phyloP scores from a whole-genome alignment of 768 basidiomycete species.

The Hericium erinaceus region DNA sequence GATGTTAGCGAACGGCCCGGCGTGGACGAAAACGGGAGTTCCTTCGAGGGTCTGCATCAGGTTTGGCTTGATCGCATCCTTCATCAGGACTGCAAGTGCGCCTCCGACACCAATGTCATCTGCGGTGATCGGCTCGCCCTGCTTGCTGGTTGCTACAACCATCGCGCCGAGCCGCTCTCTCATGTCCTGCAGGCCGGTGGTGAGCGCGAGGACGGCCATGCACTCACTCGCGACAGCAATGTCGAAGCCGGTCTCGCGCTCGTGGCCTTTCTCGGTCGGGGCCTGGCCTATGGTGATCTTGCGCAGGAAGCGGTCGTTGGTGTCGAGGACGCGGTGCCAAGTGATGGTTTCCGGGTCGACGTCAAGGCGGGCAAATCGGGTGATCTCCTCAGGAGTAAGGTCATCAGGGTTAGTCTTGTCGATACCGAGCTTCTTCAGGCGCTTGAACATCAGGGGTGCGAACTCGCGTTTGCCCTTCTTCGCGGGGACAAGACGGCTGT shows the following conservation, averaged over 20 bases:
- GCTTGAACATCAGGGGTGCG: constrained; percentile 92
- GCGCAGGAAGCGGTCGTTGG: constrained; percentile 94
- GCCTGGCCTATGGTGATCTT: constrained; percentile 91
- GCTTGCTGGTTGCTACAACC: constrained; percentile 93
- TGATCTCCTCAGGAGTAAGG: constrained; percentile 87
- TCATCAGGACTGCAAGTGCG: constrained; percentile 93
- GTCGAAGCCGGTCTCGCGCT: constrained; percentile 88
- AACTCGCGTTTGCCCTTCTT: constrained; percentile 95
- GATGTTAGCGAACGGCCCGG: constrained; percentile 98
- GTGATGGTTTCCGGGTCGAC: constrained; percentile 88
- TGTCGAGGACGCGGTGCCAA: constrained; percentile 96
- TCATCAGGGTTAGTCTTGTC: constrained; percentile 88
- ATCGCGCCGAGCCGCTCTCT: constrained; percentile 85
- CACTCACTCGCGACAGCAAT: constrained; percentile 96
- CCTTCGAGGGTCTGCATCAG: constrained; percentile 98
- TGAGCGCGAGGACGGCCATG: constrained; percentile 95
- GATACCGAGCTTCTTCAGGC: constrained; percentile 91
- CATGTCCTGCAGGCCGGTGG: constrained; percentile 87
- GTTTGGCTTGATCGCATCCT: constrained; percentile 98
- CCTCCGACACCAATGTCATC: constrained; percentile 95
- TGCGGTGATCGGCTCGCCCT: constrained; percentile 86
- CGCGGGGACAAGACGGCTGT: constrained; percentile 81
- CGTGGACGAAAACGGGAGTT: constrained; percentile 97
- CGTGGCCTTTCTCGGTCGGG: constrained; percentile 81
- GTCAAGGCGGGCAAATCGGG: constrained; percentile 83